Percentiles rank a stretch among this genome's conserved stretches.
Evolutionary conservation across 768 basidiomycete genomes (phyloP).

Genomic region (Phylloporus arenicola): DNA sequence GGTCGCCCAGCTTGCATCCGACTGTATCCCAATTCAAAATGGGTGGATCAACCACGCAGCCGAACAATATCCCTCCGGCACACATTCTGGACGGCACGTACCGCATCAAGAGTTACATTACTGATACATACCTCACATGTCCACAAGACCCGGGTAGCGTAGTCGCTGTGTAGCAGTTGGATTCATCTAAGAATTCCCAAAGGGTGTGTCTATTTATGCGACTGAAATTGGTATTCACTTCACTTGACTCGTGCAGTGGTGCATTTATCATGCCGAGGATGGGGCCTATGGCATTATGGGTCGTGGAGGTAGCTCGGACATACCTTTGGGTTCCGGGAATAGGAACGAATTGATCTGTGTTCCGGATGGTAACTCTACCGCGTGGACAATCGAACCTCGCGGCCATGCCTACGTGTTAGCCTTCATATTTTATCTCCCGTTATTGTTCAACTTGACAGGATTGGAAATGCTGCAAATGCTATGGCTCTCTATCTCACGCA

Average conservation of each 20-base stretch:
- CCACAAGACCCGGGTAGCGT: not conserved
- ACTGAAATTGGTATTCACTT: too few species aligned
- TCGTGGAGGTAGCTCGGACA: not conserved
- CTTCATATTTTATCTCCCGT: too few species aligned
- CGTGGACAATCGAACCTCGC: not conserved
- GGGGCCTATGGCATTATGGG: not conserved
- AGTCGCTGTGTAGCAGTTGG: not conserved
- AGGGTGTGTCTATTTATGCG: not conserved
- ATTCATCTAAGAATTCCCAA: not conserved
- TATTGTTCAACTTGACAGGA: not conserved
- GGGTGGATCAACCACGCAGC: not conserved
- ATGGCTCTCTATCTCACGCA: constrained; percentile 4
- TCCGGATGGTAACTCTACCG: not conserved
- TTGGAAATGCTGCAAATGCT: constrained; percentile 7
- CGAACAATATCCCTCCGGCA: not conserved
- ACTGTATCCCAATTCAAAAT: not conserved
- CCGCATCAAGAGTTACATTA: constrained; percentile 1
- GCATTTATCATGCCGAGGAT: not conserved
- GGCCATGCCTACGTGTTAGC: not conserved
- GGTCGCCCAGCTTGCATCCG: too few species aligned
- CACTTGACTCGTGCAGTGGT: not conserved
- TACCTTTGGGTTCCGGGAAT: not conserved
- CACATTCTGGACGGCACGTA: not conserved
- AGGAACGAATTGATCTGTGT: not conserved
- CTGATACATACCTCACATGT: not conserved